These are phyloP conservation scores for Volutella citrinella DNA, from an alignment of 2,329 filamentous ascomycete genomes.

Conservation along the genomic window DNA sequence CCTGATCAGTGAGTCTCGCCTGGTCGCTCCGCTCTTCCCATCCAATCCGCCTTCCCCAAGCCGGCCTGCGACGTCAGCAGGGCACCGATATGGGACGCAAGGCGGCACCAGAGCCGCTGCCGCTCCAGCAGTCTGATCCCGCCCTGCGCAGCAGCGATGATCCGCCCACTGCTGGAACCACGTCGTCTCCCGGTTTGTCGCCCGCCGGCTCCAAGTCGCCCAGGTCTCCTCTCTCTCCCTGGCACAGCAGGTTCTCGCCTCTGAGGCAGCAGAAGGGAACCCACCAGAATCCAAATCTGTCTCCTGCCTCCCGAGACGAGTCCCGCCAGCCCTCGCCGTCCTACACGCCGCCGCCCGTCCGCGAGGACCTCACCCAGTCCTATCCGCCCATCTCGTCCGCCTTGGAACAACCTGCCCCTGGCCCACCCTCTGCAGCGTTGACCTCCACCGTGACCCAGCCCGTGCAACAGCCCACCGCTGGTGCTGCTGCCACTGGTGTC, in stretches of 20 bases:
- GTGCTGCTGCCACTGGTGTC: constrained; percentile 19
- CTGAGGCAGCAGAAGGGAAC: constrained; percentile 22
- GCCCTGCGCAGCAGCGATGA: constrained; percentile 29
- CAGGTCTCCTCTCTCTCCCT: constrained; percentile 44
- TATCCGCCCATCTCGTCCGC: constrained; percentile 27
- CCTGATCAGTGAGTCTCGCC: too few species aligned
- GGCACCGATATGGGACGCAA: constrained; percentile 62
- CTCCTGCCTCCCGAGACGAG: constrained; percentile 17
- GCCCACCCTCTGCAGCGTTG: constrained; percentile 17
- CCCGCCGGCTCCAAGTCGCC: constrained; percentile 37
- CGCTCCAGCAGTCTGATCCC: constrained; percentile 41
- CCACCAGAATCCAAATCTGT: constrained; percentile 18
- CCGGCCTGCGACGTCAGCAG: constrained; percentile 23
- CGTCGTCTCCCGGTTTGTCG: constrained; percentile 26
- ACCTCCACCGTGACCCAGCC: constrained; percentile 3
- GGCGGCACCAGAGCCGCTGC: constrained; percentile 56
- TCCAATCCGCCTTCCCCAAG: constrained; percentile 23
- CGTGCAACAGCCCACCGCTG: constrained; percentile 4
- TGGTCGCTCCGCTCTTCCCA: too few species aligned
- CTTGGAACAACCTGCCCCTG: constrained; percentile 16
- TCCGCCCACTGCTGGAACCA: constrained; percentile 9
- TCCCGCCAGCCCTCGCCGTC: constrained; percentile 23
- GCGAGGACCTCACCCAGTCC: constrained; percentile 20
- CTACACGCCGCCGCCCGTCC: constrained; percentile 23
- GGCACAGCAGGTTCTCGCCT: constrained; percentile 40